Conservation (phyloP, 148 eudicot species). For the Simmondsia chinensis region DNA sequence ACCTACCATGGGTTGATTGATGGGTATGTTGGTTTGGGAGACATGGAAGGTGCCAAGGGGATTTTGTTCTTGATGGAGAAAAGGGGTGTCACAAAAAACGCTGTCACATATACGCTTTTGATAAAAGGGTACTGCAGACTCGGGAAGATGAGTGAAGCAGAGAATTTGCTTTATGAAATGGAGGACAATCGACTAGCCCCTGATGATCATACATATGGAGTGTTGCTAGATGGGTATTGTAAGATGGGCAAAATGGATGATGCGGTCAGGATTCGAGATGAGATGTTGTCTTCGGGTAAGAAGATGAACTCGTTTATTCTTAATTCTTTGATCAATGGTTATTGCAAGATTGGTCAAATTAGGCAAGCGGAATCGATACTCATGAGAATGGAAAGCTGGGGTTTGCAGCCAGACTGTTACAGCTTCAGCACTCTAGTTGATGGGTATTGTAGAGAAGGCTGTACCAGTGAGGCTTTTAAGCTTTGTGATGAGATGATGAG, state of each 20-base stretch:
- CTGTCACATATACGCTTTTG: constrained; percentile 47
- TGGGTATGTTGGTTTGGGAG: constrained; percentile 25
- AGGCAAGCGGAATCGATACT: constrained; percentile 36
- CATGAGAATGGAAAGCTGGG: constrained; percentile 38
- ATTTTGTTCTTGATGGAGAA: constrained; percentile 51
- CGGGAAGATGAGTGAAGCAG: constrained; percentile 50
- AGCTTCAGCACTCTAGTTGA: constrained; percentile 66
- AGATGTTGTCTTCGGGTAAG: constrained; percentile 52
- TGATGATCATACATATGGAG: constrained; percentile 54
- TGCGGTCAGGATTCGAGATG: constrained; percentile 45
- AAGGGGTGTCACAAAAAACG: constrained; percentile 32
- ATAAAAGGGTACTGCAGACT: constrained; percentile 65
- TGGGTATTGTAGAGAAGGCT: constrained; percentile 55
- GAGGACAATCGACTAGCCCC: constrained; percentile 23
- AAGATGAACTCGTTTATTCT: constrained; percentile 49
- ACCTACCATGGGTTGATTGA: constrained; percentile 33
- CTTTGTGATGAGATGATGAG: constrained; percentile 53
- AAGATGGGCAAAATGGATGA: constrained; percentile 52
- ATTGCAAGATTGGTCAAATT: constrained; percentile 62
- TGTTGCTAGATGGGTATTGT: constrained; percentile 59
- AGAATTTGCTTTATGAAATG: constrained; percentile 43
- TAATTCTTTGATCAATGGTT: constrained; percentile 74
- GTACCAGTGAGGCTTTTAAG: constrained; percentile 35
- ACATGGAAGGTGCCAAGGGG: constrained; percentile 24
- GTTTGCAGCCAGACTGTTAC: constrained; percentile 67